Conservation (phyloP, 140 eudicot species). For the Senecio squalidus region DNA sequence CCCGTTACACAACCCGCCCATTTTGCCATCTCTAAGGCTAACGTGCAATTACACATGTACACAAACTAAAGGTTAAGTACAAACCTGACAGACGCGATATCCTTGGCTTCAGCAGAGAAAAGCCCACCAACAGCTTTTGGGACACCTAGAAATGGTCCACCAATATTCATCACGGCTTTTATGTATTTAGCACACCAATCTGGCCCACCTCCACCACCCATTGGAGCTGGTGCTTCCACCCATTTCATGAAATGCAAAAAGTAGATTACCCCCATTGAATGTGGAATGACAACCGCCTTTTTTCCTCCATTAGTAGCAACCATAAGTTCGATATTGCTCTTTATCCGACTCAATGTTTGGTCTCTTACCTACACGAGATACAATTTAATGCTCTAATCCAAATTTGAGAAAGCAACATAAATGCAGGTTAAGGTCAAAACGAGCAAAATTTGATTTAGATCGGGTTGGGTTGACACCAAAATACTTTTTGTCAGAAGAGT, state of each 20-base stretch:
- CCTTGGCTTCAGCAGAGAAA: constrained; percentile 95
- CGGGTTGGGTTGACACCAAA: not conserved
- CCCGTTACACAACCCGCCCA: no score
- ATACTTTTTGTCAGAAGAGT: no score
- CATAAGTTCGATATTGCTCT: constrained; percentile 89
- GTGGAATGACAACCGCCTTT: constrained; percentile 87
- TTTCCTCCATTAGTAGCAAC: constrained; percentile 88
- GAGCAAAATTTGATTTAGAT: not conserved
- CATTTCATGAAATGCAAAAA: constrained; percentile 96
- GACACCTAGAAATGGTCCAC: constrained; percentile 94
- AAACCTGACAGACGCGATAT: constrained; percentile 91
- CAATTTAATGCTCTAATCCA: constrained; percentile 4
- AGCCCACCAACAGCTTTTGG: constrained; percentile 96
- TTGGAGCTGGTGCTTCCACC: constrained; percentile 98
- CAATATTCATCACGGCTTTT: constrained; percentile 91
- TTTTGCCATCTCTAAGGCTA: not conserved
- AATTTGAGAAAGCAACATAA: not conserved
- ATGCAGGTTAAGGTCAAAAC: not conserved
- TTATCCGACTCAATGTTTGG: constrained; percentile 80
- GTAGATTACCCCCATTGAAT: constrained; percentile 92
- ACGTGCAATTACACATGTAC: not conserved
- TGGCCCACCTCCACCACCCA: constrained; percentile 98
- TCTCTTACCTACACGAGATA: constrained; percentile 67
- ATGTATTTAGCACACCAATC: constrained; percentile 95
- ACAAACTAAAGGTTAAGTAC: not conserved